phyloP scores from a whole-genome alignment of 1,284 basidiomycete species.

The Laetiporus sulphureus region DNA sequence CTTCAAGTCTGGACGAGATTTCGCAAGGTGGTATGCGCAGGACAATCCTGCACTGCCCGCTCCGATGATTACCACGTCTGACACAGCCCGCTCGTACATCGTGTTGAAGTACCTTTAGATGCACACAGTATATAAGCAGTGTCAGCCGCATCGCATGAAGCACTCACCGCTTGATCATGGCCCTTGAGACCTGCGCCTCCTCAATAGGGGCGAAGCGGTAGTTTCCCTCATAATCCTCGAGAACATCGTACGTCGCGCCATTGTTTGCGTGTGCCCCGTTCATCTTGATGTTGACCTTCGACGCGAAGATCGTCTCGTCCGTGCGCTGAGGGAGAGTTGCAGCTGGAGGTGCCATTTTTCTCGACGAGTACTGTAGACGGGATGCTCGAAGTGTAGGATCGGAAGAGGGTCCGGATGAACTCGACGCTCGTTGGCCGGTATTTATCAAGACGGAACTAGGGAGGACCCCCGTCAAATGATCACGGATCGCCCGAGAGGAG shows the following conservation, averaged over 20 bases:
- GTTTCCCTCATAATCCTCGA: constrained; percentile 51
- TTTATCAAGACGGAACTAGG: too few relatives aligned
- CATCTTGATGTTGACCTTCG: constrained; percentile 15
- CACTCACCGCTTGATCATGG: constrained; percentile 68
- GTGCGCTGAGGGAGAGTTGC: constrained; percentile 20
- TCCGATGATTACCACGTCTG: constrained; percentile 77
- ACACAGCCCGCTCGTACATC: constrained; percentile 71
- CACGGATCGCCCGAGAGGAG: too few relatives aligned
- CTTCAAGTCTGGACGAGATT: constrained; percentile 65
- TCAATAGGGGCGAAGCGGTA: constrained; percentile 71
- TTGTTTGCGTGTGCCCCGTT: constrained; percentile 16
- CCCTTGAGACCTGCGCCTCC: constrained; percentile 71
- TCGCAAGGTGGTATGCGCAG: constrained; percentile 72
- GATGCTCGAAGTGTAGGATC: too few relatives aligned
- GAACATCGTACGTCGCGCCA: constrained; percentile 24
- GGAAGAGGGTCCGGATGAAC: too few relatives aligned
- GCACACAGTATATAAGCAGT: background rate
- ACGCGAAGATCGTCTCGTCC: constrained; percentile 18
- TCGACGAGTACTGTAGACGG: too few relatives aligned
- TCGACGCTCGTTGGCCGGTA: too few relatives aligned
- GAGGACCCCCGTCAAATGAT: too few relatives aligned
- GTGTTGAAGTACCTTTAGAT: constrained; percentile 53
- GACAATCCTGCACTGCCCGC: constrained; percentile 78
- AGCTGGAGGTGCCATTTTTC: constrained; percentile 29
- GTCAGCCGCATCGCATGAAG: background rate